Evolutionary conservation across 2,329 filamentous ascomycete species (phyloP), one percentile per base, ranked within the genome.

Genomic region (Hypoxylon sp.): DNA sequence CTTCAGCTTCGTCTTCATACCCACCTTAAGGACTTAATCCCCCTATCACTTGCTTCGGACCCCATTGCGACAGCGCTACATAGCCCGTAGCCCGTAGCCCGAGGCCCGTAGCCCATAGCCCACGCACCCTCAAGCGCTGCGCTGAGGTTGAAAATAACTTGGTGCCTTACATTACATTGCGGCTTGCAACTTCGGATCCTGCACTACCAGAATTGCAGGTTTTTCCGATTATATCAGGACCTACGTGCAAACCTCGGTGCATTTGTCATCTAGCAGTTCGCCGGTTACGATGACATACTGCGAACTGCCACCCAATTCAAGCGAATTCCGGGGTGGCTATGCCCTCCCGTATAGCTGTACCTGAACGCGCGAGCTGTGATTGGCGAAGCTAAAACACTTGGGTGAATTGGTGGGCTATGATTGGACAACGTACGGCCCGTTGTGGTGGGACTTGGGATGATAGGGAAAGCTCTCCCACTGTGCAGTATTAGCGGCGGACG

Each of bases 381-480:
- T 67, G 24, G 61, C 37, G 37, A 37, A 55, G 54, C 39, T 48
- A 53, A 35, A 35, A 10, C 13, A 10, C 42, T 66, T 69, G 67
- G 69, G 67, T 63, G 48, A 46, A 44, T 47, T 67, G 21, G 44
- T 44, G 50, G 50, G 27, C 54, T 32, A 51, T 50, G 44, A 69
- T 71, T 71, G 69, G 69, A 24, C 37, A 59, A 11, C 42, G 63
- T 71, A 71, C 66, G 67, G 56, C 19, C 51, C 44, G 39, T 58
- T 60, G 56, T 17, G 44, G 66, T 67, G 60, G 69, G 50, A 65
- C 60, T 42, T 58, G 19, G 59, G 17, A 44, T 44, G 35, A 62
- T 56, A 62, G 39, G 61, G 58, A 64, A 58, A 42, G 17, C 37
- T 27, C 32, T 35, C 29, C 15, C 48, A 44, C 39, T 8, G 37